These are phyloP conservation scores for Paramecium tetraurelia DNA, from an alignment of 73 alveolate species.

Conservation along the genomic window DNA sequence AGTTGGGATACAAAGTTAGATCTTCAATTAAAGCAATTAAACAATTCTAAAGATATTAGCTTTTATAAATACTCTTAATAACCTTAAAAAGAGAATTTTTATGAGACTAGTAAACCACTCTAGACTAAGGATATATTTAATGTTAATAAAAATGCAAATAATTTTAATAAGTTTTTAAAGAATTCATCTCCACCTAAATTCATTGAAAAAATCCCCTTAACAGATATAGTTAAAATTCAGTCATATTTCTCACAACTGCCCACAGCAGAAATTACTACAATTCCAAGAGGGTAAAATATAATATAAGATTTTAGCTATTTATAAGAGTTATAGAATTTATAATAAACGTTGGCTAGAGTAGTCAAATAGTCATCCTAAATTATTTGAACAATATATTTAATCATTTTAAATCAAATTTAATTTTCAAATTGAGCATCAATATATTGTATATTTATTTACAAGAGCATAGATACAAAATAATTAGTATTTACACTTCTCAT, in stretches of 20 bases:
- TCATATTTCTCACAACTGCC: neutral
- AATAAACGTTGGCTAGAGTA: slow-evolving; percentile 12
- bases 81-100: neutral
- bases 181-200: slow-evolving; percentile 37
- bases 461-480: no score
- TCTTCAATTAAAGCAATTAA: neutral
- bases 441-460: no score
- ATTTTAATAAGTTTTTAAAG: neutral
- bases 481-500: no score
- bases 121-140: neutral
- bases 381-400: neutral
- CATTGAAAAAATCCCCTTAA: neutral
- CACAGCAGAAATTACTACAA: neutral
- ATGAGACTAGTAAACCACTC: neutral
- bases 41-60: neutral
- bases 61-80: neutral
- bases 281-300: neutral
- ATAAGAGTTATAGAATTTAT: neutral
- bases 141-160: neutral
- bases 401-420: neutral
- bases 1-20: slow-evolving; percentile 46
- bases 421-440: neutral
- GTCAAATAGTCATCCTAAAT: slow-evolving; percentile 10
- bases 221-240: slow-evolving; percentile 28
- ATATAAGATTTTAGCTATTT: neutral